Percentiles rank a stretch among this genome's conserved stretches.
Evolutionary conservation across 768 basidiomycete species (phyloP).

Genomic region (Suillus americanus): DNA sequence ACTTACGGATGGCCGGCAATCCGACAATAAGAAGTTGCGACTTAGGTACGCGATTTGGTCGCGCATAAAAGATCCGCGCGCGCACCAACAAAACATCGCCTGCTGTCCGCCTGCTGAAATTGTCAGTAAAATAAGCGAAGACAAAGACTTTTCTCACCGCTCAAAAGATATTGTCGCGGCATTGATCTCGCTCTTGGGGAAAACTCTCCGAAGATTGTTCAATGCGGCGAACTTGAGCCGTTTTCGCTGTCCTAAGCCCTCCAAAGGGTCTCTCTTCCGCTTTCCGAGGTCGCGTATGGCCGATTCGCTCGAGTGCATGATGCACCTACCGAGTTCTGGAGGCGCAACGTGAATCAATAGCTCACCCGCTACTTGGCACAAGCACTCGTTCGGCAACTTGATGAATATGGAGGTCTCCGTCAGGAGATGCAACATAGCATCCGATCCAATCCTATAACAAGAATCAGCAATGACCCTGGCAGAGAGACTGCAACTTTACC

Average conservation of each 20-base stretch:
- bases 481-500: conserved; percentile 39
- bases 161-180: too few relatives aligned
- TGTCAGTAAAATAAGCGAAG: conserved; percentile 7
- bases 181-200: too few relatives aligned
- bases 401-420: conserved; percentile 73
- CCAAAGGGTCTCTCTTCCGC: conserved; percentile 19
- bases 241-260: conserved; percentile 25
- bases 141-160: conserved; percentile 12
- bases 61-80: conserved; percentile 64
- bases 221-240: conserved; percentile 20
- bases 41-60: conserved; percentile 54
- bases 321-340: conserved; percentile 15
- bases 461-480: neutral
- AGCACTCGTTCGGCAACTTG: conserved; percentile 78
- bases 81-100: conserved; percentile 55
- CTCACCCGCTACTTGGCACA: conserved; percentile 79
- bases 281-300: conserved; percentile 14
- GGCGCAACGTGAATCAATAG: conserved; percentile 52
- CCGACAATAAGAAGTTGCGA: conserved; percentile 56
- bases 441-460: conserved; percentile 65
- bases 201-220: neutral
- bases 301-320: conserved; percentile 9
- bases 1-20: conserved; percentile 65
- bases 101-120: conserved; percentile 38
- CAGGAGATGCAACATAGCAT: conserved; percentile 76